Conservation (phyloP, 108 stramenopile species). For the Cyclotella cryptica region DNA sequence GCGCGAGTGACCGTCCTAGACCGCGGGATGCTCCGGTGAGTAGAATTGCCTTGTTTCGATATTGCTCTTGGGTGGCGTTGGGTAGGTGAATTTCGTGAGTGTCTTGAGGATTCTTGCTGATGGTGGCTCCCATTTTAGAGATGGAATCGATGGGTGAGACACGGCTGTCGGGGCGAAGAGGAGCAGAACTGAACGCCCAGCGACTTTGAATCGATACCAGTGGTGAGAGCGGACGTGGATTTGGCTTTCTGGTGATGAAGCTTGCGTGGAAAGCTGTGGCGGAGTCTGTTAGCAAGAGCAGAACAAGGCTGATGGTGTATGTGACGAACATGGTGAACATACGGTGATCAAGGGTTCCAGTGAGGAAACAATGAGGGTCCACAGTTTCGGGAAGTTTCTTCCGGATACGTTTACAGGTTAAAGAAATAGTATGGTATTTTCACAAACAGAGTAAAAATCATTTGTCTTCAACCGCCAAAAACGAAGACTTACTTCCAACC, state of each 20-base stretch:
- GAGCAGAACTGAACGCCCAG: no score
- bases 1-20: constrained; percentile 65
- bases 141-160: constrained; percentile 3
- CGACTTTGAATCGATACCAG: no score
- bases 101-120: not conserved
- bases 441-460: no score
- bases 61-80: constrained; percentile 9
- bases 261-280: not conserved
- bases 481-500: not conserved
- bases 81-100: not conserved
- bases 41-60: constrained; percentile 43
- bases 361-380: no score
- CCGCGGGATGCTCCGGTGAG: constrained; percentile 87
- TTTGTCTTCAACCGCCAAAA: no score
- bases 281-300: not conserved
- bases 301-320: not conserved
- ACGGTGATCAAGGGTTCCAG: no score
- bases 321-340: not conserved
- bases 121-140: constrained; percentile 6
- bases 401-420: no score
- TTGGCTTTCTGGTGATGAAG: not conserved
- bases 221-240: not conserved
- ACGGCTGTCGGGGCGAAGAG: no score
- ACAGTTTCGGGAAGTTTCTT: not conserved
- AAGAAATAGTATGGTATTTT: no score